Evolutionary conservation across 176 grass and related monocot species (phyloP), one percentile per base, ranked within the genome.

Genomic region (Oryza glumipatula): DNA sequence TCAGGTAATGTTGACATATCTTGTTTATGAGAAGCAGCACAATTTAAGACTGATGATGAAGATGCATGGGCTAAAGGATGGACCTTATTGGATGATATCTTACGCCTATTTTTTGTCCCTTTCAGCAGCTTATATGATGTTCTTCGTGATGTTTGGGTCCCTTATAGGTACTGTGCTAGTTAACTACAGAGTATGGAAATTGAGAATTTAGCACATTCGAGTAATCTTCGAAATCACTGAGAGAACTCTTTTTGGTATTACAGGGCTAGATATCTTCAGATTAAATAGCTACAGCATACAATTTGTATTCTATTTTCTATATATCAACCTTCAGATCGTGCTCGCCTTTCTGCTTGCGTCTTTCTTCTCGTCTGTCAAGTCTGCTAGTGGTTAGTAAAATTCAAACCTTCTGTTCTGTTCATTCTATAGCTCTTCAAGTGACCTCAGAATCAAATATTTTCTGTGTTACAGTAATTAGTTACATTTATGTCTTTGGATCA

Each of bases 31-130:
- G 84, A 94, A 92, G 84, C 84, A 94, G 66, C 84, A 90, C 22
- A 92, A 89, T 22, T 61, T 92, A 79, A 89, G 84, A 87, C 79
- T 92, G 7, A 94, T 94, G 89, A 94, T 94, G 92, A 92, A 92
- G 65, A 92, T 94, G 89, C 92, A 92, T 83, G 90, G 90, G 14
- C 81, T 94, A 56, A 80, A 70, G 63, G 82, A 92, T 69, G 84
- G 72, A 39, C 87, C 87, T 11, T 92, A 94, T 68, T 94, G 89
- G 84, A 28, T 89, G 35, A 88, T 94, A 66, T 79, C 86, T 39
- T 92, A 94, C 46, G 54, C 65, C n/a, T 94, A 90, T 67, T 92
- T 90, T 49, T 72, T 94, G 17, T 23, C 76, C n/a, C 80, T 94
- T 65, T 94, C 87, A 63, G 12, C 61, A 83, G 68, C 41, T 6